Conservation (phyloP, 805 yeast species). For the Wickerhamiella siamensis region DNA sequence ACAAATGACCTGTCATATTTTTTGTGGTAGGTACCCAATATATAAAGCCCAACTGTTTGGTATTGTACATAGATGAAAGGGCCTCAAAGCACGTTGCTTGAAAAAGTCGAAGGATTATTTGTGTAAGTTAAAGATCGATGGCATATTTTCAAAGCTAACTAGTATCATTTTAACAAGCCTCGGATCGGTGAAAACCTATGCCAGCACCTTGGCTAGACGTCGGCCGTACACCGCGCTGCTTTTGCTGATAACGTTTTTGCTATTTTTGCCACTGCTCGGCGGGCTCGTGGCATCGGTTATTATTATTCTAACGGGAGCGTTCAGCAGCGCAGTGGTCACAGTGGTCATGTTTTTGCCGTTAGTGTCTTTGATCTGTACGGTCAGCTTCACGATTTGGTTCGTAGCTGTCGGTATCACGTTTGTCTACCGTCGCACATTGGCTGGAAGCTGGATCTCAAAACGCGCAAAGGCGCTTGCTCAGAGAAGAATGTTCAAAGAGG, state of each 20-base stretch:
- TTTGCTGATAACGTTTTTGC: conserved; percentile 5
- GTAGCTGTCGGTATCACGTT: not conserved
- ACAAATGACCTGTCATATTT: not conserved
- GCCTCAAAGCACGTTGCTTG: not conserved
- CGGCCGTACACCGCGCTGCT: conserved; percentile 9
- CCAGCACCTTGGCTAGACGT: not conserved
- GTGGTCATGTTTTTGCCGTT: conserved; percentile 11
- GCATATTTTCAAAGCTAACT: too few relatives aligned
- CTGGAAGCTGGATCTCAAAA: too few relatives aligned
- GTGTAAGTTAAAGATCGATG: too few relatives aligned
- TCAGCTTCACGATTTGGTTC: conserved; percentile 8
- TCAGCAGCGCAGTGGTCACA: conserved; percentile 5
- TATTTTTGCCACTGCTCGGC: conserved; percentile 8
- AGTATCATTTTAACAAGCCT: not conserved
- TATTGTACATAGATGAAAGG: not conserved
- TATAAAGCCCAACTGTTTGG: too few relatives aligned
- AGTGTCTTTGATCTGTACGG: conserved; percentile 4
- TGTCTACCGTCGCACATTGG: not conserved
- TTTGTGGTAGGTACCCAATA: too few relatives aligned
- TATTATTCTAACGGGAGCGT: conserved; percentile 4
- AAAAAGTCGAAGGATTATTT: conserved; percentile 1
- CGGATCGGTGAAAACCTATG: not conserved
- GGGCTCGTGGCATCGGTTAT: conserved; percentile 6
- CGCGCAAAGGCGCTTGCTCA: too few relatives aligned
- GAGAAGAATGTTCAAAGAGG: too few relatives aligned